Evolutionary conservation across 2,329 filamentous ascomycete species (phyloP).

Genomic region (Pseudocercospora fijiensis): DNA sequence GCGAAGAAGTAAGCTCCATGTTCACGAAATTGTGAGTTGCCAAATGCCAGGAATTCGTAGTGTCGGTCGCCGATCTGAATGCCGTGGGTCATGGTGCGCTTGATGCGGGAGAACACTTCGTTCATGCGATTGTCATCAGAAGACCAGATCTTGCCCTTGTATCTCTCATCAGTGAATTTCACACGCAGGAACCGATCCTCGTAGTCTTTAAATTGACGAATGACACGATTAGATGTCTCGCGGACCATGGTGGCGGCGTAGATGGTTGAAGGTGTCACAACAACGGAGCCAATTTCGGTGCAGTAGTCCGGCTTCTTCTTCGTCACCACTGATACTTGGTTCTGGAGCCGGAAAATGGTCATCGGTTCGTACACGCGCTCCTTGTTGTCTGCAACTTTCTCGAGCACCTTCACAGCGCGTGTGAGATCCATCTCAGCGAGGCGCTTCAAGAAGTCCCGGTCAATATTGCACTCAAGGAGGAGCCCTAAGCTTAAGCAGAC

Average conservation of each 20-base stretch:
- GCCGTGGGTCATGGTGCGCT: constrained; percentile 69
- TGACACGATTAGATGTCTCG: constrained; percentile 84
- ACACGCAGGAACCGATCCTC: constrained; percentile 83
- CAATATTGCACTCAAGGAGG: constrained; percentile 74
- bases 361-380: constrained; percentile 67
- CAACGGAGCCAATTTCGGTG: constrained; percentile 70
- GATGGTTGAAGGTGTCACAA: constrained; percentile 80
- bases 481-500: constrained; percentile 81
- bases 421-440: constrained; percentile 54
- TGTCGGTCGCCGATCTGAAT: constrained; percentile 77
- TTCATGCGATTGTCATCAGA: constrained; percentile 37
- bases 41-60: constrained; percentile 90
- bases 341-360: constrained; percentile 61
- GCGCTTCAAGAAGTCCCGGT: constrained; percentile 62
- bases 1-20: constrained; percentile 93
- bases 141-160: constrained; percentile 44
- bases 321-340: constrained; percentile 37
- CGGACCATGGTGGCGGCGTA: constrained; percentile 74
- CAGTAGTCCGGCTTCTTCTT: constrained; percentile 63
- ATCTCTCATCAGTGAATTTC: constrained; percentile 81
- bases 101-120: constrained; percentile 69
- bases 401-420: constrained; percentile 64
- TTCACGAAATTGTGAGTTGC: constrained; percentile 92
- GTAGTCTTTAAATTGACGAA: constrained; percentile 67
- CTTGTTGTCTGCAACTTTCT: constrained; percentile 68